These are phyloP conservation scores for Adenanthera pavonina DNA, from an alignment of 306 rosid species.

Conservation along the genomic window DNA sequence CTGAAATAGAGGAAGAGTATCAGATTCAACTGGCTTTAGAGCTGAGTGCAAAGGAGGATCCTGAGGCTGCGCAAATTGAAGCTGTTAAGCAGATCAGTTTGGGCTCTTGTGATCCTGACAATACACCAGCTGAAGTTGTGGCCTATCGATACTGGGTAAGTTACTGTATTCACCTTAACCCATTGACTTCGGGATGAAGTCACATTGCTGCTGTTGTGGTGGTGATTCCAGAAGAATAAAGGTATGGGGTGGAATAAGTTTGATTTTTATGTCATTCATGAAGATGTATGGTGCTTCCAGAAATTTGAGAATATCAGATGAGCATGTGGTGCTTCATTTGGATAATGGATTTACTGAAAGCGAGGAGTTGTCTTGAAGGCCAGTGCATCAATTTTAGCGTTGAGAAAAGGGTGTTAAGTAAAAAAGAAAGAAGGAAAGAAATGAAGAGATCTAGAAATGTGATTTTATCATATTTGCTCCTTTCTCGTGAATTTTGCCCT, in stretches of 20 bases:
- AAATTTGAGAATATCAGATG: conserved; percentile 30
- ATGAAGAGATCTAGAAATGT: conserved; percentile 24
- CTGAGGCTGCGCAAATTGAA: conserved; percentile 98
- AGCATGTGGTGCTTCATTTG: conserved; percentile 25
- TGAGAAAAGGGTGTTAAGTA: conserved; percentile 24
- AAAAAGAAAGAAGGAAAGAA: conserved; percentile 7
- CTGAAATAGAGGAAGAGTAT: conserved; percentile 87
- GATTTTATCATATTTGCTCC: conserved; percentile 21
- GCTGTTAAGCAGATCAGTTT: conserved; percentile 97
- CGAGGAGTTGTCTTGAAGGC: conserved; percentile 24
- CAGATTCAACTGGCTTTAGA: conserved; percentile 92
- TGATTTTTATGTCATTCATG: conserved; percentile 26
- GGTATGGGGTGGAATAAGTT: conserved; percentile 27
- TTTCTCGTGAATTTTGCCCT: conserved; percentile 3
- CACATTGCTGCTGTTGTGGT: conserved; percentile 37
- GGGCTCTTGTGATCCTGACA: conserved; percentile 82
- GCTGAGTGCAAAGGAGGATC: conserved; percentile 97
- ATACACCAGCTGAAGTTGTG: conserved; percentile 89
- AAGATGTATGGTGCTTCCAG: conserved; percentile 36
- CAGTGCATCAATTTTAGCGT: conserved; percentile 31
- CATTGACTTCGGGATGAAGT: conserved; percentile 40
- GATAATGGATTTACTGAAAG: conserved; percentile 2
- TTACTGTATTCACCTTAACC: conserved; percentile 45
- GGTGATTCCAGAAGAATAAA: conserved; percentile 27
- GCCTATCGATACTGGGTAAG: conserved; percentile 97